A percentile compares a stretch with the other conserved stretches of the same genome.
phyloP scores from a whole-genome alignment of 2,329 filamentous ascomycete species.

The Diaporthe destruens region DNA sequence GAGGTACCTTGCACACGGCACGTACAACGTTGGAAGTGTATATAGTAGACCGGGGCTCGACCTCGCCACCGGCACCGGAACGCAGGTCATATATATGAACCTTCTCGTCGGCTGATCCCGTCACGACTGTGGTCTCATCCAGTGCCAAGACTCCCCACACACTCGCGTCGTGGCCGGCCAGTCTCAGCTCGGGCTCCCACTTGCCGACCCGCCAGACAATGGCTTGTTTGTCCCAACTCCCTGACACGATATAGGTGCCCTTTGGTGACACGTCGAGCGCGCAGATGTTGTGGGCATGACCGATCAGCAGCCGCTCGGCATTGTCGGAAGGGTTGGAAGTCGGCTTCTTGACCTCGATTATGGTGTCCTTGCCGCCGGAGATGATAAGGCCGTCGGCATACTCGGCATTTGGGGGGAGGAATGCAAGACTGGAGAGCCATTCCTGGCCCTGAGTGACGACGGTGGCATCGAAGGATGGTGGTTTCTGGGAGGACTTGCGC shows the following conservation, averaged over 20 bases:
- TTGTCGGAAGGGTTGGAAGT: conserved; percentile 76
- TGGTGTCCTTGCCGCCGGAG: conserved; percentile 90
- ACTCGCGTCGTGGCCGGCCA: conserved; percentile 82
- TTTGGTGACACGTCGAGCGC: conserved; percentile 82
- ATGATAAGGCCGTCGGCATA: conserved; percentile 85
- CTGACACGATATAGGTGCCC: conserved; percentile 84
- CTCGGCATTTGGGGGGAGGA: conserved; percentile 75
- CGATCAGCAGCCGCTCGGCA: conserved; percentile 86
- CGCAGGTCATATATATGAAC: conserved; percentile 87
- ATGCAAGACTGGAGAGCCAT: conserved; percentile 89
- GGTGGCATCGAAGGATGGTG: conserved; percentile 80
- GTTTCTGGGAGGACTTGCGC: conserved; percentile 71
- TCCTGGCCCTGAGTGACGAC: conserved; percentile 83
- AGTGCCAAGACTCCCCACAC: conserved; percentile 95
- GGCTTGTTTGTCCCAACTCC: conserved; percentile 92
- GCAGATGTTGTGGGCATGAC: conserved; percentile 90
- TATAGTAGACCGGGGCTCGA: conserved; percentile 66
- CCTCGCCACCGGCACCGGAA: conserved; percentile 66
- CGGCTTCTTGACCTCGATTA: conserved; percentile 89
- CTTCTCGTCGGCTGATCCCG: conserved; percentile 90
- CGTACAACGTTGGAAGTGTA: conserved; percentile 86
- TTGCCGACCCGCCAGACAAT: conserved; percentile 87
- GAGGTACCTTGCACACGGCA: conserved; percentile 85
- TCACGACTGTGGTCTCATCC: conserved; percentile 83
- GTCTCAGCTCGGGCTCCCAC: conserved; percentile 81